Evolutionary conservation across 176 grass and related monocot species (phyloP).

Genomic region (Juncus inflexus): DNA sequence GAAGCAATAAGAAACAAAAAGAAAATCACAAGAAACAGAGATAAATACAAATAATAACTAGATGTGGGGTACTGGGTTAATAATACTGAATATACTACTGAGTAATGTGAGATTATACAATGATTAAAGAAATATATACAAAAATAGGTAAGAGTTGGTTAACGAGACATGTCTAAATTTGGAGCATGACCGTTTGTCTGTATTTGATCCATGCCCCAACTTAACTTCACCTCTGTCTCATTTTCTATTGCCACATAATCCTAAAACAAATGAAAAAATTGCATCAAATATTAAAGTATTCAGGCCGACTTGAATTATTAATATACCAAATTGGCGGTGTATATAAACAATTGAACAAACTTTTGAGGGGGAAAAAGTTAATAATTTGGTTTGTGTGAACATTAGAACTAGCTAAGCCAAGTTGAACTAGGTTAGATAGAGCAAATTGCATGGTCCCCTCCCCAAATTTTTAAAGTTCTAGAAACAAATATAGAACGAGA

Average conservation of each 20-base stretch:
- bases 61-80: too few species aligned
- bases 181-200: constrained; percentile 10
- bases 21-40: too few species aligned
- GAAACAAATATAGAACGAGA: constrained; percentile 13
- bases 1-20: too few species aligned
- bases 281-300: not conserved
- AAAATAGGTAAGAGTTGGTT: constrained; percentile 21
- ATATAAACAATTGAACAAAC: too few species aligned
- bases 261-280: not conserved
- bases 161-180: constrained; percentile 26
- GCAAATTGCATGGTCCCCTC: constrained; percentile 14
- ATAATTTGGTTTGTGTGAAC: too few species aligned
- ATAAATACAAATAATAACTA: too few species aligned
- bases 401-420: constrained; percentile 4
- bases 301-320: too few species aligned
- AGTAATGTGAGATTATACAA: constrained; percentile 26
- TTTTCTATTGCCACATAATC: constrained; percentile 26
- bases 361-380: too few species aligned
- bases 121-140: constrained; percentile 24
- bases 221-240: constrained; percentile 17
- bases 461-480: not conserved
- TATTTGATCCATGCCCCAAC: constrained; percentile 26
- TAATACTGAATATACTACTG: constrained; percentile 19
- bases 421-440: constrained; percentile 11
- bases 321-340: too few species aligned